A percentile compares a stretch with the other conserved stretches of the same genome.
phyloP scores from a whole-genome alignment of 495 filamentous ascomycete genomes.

The Schizothecium vesticola region DNA sequence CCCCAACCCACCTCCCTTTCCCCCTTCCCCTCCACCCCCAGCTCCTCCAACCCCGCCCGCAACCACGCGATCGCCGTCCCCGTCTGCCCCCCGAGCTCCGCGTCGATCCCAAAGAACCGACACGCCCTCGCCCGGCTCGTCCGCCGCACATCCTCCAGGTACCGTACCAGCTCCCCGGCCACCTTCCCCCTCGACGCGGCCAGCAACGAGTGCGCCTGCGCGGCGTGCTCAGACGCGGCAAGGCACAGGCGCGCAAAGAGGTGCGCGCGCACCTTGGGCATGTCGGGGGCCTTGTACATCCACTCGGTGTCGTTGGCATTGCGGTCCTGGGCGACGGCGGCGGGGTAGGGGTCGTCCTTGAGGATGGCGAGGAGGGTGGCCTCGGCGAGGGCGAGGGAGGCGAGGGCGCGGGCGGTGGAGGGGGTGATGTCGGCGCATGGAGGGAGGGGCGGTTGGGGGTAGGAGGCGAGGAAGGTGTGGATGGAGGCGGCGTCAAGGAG shows the following conservation, averaged over 20 bases:
- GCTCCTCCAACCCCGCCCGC: conserved; percentile 59
- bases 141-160: conserved; percentile 65
- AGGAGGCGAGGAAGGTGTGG: conserved; percentile 59
- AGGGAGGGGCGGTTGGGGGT: conserved; percentile 29
- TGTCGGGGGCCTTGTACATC: conserved; percentile 84
- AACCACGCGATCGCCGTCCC: conserved; percentile 84
- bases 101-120: conserved; percentile 84
- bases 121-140: conserved; percentile 77
- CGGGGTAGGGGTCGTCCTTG: conserved; percentile 90
- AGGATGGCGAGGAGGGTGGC: conserved; percentile 84
- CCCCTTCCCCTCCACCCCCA: conserved; percentile 54
- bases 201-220: conserved; percentile 53
- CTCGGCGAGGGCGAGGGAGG: conserved; percentile 71
- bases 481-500: conserved; percentile 76
- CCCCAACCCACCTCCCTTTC: conserved; percentile 52
- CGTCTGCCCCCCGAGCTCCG: conserved; percentile 72
- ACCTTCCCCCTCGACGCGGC: conserved; percentile 43
- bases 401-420: conserved; percentile 61
- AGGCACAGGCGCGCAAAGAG: conserved; percentile 84
- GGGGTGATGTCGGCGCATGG: conserved; percentile 59
- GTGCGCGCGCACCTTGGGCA: conserved; percentile 81
- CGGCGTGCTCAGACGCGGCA: conserved; percentile 63
- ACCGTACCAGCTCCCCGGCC: conserved; percentile 60
- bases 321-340: conserved; percentile 65
- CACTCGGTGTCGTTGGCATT: conserved; percentile 80